phyloP scores from a whole-genome alignment of 331 rosid genomes.

The Arachis monticola region DNA sequence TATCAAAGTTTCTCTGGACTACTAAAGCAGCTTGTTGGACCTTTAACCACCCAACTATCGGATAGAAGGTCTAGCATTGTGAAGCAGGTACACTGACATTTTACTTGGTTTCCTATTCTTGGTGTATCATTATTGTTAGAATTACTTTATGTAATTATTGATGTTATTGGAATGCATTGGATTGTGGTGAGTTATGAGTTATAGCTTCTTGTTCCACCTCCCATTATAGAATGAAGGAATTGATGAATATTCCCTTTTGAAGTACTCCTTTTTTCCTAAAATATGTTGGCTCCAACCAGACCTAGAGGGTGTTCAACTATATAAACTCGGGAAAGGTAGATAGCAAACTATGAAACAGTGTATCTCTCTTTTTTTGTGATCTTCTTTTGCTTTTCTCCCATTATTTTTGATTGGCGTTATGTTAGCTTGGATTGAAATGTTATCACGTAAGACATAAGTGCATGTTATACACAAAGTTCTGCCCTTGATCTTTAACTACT shows the following conservation, averaged over 20 bases:
- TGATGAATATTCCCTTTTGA: conserved; percentile 5
- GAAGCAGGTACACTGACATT: conserved; percentile 75
- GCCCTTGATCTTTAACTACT: not conserved
- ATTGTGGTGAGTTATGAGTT: conserved; percentile 33
- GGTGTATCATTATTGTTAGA: not conserved
- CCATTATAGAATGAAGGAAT: not conserved
- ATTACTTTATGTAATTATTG: not conserved
- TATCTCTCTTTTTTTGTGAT: conserved; percentile 6
- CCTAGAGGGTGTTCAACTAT: conserved; percentile 22
- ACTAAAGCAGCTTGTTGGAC: conserved; percentile 93
- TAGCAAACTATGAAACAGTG: conserved; percentile 21
- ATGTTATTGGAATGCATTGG: not conserved
- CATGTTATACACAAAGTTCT: not conserved
- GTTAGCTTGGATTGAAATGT: conserved; percentile 5
- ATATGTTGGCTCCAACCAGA: conserved; percentile 21
- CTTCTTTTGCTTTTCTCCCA: conserved; percentile 15
- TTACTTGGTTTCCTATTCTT: conserved; percentile 19
- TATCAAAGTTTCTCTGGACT: conserved; percentile 86
- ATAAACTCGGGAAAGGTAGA: conserved; percentile 14
- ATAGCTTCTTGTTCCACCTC: conserved; percentile 3
- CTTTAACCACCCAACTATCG: conserved; percentile 84
- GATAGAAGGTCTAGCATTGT: conserved; percentile 98
- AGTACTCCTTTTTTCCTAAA: conserved; percentile 16
- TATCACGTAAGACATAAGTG: conserved; percentile 24
- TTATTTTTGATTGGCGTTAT: conserved; percentile 30